Evolutionary conservation across 768 basidiomycete genomes (phyloP).

Genomic region (Podaxis sp.): DNA sequence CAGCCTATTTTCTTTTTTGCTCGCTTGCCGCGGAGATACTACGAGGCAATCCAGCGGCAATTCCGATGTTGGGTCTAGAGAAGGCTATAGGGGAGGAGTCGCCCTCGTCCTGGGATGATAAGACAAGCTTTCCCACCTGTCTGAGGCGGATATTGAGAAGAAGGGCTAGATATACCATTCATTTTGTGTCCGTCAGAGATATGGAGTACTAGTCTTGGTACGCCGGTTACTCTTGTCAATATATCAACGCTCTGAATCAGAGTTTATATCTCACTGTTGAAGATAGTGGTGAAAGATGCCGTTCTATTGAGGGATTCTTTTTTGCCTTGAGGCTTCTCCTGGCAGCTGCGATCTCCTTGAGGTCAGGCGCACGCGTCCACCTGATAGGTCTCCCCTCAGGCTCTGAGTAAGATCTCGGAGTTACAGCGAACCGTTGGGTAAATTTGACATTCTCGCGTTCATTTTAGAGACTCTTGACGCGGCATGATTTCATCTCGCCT

Average conservation of each 20-base stretch:
- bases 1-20: not conserved
- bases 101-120: not conserved
- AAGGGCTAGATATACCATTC: not conserved
- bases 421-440: not conserved
- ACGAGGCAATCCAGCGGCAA: not conserved
- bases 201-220: not conserved
- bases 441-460: slow-evolving; percentile 5
- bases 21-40: not conserved
- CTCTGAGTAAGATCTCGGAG: slow-evolving; percentile 2
- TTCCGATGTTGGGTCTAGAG: not conserved
- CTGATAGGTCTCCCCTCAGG: not conserved
- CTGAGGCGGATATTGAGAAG: not conserved
- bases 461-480: not conserved
- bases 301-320: not conserved
- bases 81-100: not conserved
- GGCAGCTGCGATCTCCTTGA: slow-evolving; percentile 9
- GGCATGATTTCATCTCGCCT: slow-evolving; percentile 3
- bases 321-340: not conserved
- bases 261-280: not conserved
- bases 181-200: slow-evolving; percentile 1
- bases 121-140: not conserved
- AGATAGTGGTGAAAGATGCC: not conserved
- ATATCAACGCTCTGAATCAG: not conserved
- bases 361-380: not conserved
- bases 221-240: not conserved